These are phyloP conservation scores for Acacia melanoxylon DNA, from an alignment of 306 rosid species.

Conservation along the genomic window DNA sequence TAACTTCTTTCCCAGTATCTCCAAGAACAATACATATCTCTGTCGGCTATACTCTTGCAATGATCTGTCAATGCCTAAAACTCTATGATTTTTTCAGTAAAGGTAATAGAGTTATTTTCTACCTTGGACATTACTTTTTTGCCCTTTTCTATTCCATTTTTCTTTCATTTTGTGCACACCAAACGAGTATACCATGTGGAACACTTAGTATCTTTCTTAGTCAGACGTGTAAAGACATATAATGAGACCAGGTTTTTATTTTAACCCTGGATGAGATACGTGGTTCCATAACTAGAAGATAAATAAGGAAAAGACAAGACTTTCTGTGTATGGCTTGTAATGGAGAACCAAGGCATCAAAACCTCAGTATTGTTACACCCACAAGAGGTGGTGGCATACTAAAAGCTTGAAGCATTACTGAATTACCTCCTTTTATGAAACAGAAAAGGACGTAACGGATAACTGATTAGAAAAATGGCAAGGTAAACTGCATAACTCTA, in stretches of 20 bases:
- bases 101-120: neutral
- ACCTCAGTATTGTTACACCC: neutral
- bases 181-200: neutral
- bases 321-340: neutral
- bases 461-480: neutral
- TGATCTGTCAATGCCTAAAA: neutral
- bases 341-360: neutral
- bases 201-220: neutral
- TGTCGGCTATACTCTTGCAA: neutral
- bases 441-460: neutral
- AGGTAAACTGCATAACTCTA: slow-evolving; percentile 7
- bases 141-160: neutral
- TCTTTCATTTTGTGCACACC: neutral
- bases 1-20: neutral
- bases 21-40: neutral
- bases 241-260: neutral
- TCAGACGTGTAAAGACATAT: slow-evolving; percentile 1
- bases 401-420: neutral
- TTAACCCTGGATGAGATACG: neutral
- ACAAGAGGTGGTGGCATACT: neutral
- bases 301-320: neutral
- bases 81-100: neutral
- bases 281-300: neutral
- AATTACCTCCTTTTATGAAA: neutral
- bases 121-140: neutral